Conservation (phyloP, 2,329 filamentous ascomycete genomes). For the Oidium heveae region DNA sequence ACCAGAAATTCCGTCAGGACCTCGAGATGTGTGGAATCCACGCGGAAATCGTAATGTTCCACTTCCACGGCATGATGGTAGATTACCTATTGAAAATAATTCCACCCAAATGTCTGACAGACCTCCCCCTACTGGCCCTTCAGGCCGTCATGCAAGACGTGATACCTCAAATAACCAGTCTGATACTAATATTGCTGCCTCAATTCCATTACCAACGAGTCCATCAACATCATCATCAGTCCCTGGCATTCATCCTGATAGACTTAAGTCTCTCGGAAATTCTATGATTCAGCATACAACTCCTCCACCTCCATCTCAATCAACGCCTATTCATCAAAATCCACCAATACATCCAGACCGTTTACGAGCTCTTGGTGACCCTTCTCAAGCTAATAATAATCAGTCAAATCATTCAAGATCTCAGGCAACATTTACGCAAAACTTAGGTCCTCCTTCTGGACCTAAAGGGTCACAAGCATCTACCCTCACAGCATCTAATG, state of each 20-base stretch:
- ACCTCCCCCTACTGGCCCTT: slow-evolving; percentile 14
- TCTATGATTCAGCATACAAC: slow-evolving; percentile 11
- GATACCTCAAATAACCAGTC: slow-evolving; percentile 9
- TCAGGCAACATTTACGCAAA: slow-evolving; percentile 10
- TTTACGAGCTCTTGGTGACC: slow-evolving; percentile 8
- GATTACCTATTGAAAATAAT: slow-evolving; percentile 6
- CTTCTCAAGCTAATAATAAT: slow-evolving; percentile 10
- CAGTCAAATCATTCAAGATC: slow-evolving; percentile 14
- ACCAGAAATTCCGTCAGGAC: slow-evolving; percentile 26
- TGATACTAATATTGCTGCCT: slow-evolving; percentile 7
- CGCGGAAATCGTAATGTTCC: slow-evolving; percentile 9
- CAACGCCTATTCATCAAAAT: slow-evolving; percentile 12
- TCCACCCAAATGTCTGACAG: slow-evolving; percentile 13
- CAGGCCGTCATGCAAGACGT: slow-evolving; percentile 10
- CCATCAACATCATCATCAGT: slow-evolving; percentile 9
- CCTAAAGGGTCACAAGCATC: slow-evolving; percentile 12
- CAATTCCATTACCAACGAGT: slow-evolving; percentile 6
- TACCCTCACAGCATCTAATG: slow-evolving; percentile 7
- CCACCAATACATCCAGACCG: slow-evolving; percentile 14
- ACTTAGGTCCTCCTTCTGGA: slow-evolving; percentile 11
- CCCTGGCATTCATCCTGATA: slow-evolving; percentile 23
- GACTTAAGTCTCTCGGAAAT: slow-evolving; percentile 21
- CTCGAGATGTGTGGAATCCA: slow-evolving; percentile 23
- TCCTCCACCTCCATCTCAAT: slow-evolving; percentile 12
- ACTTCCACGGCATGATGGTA: slow-evolving; percentile 7